Percentiles rank a stretch among this genome's conserved stretches.
These are phyloP conservation scores for Solanum chmielewskii DNA, from an alignment of 257 asterid species.

Conservation along the genomic window DNA sequence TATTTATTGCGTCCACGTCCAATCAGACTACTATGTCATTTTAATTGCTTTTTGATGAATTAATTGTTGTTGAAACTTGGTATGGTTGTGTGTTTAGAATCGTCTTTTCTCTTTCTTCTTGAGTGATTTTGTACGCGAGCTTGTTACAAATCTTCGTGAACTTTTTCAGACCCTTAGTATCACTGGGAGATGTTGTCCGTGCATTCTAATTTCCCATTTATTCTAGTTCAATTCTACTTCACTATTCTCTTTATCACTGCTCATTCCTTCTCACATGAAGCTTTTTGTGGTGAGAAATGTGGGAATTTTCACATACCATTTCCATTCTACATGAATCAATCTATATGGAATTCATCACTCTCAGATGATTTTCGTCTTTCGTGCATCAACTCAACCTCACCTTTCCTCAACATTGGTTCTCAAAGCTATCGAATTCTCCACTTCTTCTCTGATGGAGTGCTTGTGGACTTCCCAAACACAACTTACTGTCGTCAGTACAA, in stretches of 20 bases:
- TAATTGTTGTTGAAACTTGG: background rate
- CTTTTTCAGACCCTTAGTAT: background rate
- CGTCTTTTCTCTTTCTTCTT: background rate
- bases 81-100: background rate
- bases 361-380: conserved; percentile 31
- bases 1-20: background rate
- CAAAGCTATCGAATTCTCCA: conserved; percentile 32
- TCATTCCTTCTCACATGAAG: background rate
- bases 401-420: conserved; percentile 27
- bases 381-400: conserved; percentile 40
- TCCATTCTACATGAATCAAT: conserved; percentile 35
- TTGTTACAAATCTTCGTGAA: background rate
- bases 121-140: background rate
- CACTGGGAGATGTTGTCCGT: background rate
- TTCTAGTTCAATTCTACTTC: background rate
- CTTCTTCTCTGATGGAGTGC: conserved; percentile 44
- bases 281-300: conserved; percentile 17
- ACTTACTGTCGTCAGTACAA: conserved; percentile 40
- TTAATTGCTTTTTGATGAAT: background rate
- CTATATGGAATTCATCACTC: background rate
- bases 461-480: conserved; percentile 44
- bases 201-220: background rate
- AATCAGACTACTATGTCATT: background rate
- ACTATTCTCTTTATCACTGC: background rate
- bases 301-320: conserved; percentile 37